Conservation (phyloP, 2,329 filamentous ascomycete genomes). For the Epichloe typhina region DNA sequence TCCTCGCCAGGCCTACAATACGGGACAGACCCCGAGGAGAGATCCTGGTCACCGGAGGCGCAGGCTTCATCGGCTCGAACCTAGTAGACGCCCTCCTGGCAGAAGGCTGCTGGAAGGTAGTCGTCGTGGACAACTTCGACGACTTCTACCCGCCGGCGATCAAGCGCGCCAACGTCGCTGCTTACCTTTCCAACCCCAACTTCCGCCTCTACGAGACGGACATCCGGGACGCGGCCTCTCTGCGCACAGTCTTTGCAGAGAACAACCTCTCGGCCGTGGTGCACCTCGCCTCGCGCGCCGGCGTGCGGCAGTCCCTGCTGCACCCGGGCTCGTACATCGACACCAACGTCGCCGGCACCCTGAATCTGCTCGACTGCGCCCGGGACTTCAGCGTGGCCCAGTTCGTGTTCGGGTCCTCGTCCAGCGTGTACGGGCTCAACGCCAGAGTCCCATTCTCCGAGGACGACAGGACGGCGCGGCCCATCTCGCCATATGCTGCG, state of each 20-base stretch:
- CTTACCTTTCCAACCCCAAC: constrained; percentile 8
- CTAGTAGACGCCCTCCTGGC: constrained; percentile 11
- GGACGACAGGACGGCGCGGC: constrained; percentile 7
- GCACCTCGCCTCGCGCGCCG: constrained; percentile 12
- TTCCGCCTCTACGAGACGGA: constrained; percentile 9
- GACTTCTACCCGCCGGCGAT: constrained; percentile 10
- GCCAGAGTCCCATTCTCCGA: constrained; percentile 12
- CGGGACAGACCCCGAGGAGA: constrained; percentile 6
- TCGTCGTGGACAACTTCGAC: constrained; percentile 14
- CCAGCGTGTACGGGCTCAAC: constrained; percentile 13
- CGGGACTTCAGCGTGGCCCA: constrained; percentile 10
- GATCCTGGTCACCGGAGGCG: constrained; percentile 14
- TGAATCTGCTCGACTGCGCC: constrained; percentile 13
- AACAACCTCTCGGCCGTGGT: constrained; percentile 9
- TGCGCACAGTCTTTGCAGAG: constrained; percentile 9
- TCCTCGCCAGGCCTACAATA: neutral
- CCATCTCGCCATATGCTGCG: constrained; percentile 13
- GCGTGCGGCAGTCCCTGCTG: constrained; percentile 11
- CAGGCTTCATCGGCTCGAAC: constrained; percentile 15
- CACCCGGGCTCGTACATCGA: constrained; percentile 10
- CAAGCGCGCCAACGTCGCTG: constrained; percentile 12
- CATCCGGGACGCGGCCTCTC: neutral
- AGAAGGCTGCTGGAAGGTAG: constrained; percentile 11
- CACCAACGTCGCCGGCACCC: constrained; percentile 12
- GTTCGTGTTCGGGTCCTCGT: constrained; percentile 14